A percentile compares a stretch with the other conserved stretches of the same genome.
These are phyloP conservation scores for Boletus insuetus DNA, from an alignment of 768 basidiomycete species.

Conservation along the genomic window DNA sequence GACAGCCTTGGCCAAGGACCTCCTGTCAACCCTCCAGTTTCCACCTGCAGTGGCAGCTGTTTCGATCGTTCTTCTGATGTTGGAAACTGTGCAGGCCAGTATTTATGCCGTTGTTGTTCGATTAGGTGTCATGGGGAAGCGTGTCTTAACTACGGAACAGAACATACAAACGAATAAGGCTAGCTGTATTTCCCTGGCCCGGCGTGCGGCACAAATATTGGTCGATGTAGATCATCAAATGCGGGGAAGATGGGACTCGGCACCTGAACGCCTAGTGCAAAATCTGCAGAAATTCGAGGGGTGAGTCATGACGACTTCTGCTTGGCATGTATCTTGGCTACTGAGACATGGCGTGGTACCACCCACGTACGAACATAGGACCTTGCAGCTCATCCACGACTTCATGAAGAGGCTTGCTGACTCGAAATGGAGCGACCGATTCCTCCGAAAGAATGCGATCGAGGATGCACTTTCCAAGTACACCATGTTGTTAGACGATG, in stretches of 20 bases:
- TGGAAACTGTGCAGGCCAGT: conserved; percentile 45
- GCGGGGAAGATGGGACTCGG: conserved; percentile 42
- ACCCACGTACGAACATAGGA: conserved; percentile 25
- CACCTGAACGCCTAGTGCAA: conserved; percentile 38
- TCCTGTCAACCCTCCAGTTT: conserved; percentile 37
- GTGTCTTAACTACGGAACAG: conserved; percentile 7
- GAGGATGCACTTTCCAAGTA: conserved; percentile 38
- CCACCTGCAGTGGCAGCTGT: conserved; percentile 43
- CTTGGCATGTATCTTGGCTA: neutral
- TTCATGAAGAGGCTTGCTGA: conserved; percentile 41
- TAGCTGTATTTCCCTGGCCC: conserved; percentile 38
- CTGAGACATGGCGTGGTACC: neutral
- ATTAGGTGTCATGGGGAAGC: neutral
- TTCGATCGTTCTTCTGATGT: conserved; percentile 40
- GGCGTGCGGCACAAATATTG: conserved; percentile 41
- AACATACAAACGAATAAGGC: conserved; percentile 37
- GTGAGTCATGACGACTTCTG: conserved; percentile 24
- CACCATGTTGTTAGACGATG: conserved; percentile 39
- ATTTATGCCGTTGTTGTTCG: neutral
- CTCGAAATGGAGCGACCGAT: conserved; percentile 40
- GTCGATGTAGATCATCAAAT: conserved; percentile 45
- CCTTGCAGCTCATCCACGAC: conserved; percentile 35
- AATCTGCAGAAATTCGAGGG: conserved; percentile 41
- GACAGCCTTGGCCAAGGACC: conserved; percentile 29
- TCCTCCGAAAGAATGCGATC: conserved; percentile 40